These are phyloP conservation scores for Craterostigma plantagineum DNA, from an alignment of 257 asterid species.

Conservation along the genomic window DNA sequence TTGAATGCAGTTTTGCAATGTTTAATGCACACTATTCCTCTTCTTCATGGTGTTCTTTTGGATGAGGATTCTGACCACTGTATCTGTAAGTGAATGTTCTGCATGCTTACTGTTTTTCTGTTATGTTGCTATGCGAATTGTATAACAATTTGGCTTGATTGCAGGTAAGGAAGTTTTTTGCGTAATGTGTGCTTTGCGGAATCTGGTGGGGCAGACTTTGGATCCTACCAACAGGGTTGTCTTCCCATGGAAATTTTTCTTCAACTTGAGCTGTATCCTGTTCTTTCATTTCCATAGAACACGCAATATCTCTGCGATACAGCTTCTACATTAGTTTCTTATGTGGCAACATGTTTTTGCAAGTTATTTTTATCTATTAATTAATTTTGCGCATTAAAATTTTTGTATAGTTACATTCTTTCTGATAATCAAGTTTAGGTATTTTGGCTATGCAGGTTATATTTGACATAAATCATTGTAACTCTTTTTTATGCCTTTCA, in stretches of 20 bases:
- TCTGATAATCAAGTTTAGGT: neutral
- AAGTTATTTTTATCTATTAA: too few species aligned
- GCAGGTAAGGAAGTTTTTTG: slow-evolving; percentile 47
- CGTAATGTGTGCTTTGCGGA: slow-evolving; percentile 29
- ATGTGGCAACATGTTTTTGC: too few species aligned
- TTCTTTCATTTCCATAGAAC: slow-evolving; percentile 3
- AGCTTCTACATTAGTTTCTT: too few species aligned
- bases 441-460: neutral
- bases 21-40: too few species aligned
- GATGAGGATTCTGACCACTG: too few species aligned
- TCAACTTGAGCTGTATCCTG: slow-evolving; percentile 80
- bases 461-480: neutral
- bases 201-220: slow-evolving; percentile 27
- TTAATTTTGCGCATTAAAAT: neutral
- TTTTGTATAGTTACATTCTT: too few species aligned
- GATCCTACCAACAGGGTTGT: slow-evolving; percentile 15
- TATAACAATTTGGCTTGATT: too few species aligned
- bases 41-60: too few species aligned
- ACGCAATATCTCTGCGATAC: neutral
- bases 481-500: neutral
- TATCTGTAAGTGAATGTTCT: too few species aligned
- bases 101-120: too few species aligned
- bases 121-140: too few species aligned
- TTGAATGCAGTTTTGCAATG: too few species aligned
- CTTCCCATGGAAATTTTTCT: slow-evolving; percentile 30